Evolutionary conservation across 2,329 filamentous ascomycete genomes (phyloP).

Genomic region (Colletotrichum sp.): DNA sequence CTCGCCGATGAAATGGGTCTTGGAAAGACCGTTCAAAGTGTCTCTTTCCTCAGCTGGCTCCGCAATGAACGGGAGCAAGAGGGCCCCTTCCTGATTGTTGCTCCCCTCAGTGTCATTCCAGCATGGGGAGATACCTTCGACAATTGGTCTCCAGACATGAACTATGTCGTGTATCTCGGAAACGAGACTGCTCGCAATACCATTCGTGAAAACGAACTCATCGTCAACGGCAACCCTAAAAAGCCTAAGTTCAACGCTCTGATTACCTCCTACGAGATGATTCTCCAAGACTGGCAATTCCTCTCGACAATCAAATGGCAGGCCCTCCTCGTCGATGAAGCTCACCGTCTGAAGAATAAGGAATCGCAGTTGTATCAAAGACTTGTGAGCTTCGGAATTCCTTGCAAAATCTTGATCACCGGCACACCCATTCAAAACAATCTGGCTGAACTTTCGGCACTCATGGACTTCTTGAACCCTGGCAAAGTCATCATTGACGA

Average conservation of each 20-base stretch:
- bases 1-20: conserved; percentile 98
- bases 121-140: conserved; percentile 99
- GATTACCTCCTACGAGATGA: conserved; percentile 97
- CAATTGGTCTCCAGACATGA: conserved; percentile 92
- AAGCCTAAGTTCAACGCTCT: conserved; percentile 98
- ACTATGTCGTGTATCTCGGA: conserved; percentile 96
- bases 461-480: conserved; percentile 98
- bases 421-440: conserved; percentile 98
- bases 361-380: conserved; percentile 92
- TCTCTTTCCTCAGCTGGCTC: conserved; percentile 96
- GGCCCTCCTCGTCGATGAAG: conserved; percentile 94
- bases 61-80: conserved; percentile 88
- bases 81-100: conserved; percentile 95
- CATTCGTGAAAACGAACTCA: conserved; percentile 88
- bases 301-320: conserved; percentile 96
- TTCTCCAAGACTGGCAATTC: conserved; percentile 83
- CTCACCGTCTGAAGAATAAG: conserved; percentile 93
- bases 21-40: conserved; percentile 97
- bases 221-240: conserved; percentile 83
- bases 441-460: conserved; percentile 85
- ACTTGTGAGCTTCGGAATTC: conserved; percentile 83
- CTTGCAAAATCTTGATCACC: conserved; percentile 90
- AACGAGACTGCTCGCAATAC: conserved; percentile 85
- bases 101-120: conserved; percentile 94
- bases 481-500: conserved; percentile 90